Evolutionary conservation across 73 alveolate genomes (phyloP), one percentile per base, ranked within the genome.

Genomic region (Paramecium biaurelia): DNA sequence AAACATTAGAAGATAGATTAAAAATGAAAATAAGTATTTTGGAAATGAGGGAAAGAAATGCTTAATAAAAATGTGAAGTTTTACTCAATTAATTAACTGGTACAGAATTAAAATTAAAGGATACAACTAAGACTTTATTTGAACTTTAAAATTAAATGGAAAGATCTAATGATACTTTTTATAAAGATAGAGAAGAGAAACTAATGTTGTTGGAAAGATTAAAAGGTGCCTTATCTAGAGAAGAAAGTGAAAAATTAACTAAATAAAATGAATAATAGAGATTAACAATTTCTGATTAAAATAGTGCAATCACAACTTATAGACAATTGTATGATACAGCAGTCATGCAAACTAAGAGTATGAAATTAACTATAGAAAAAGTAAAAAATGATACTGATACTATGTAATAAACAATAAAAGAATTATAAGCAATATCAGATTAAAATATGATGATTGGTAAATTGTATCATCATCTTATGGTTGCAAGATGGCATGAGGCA

Each of bases 11-110:
- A 63, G 84, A 63, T 68, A 76, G 94, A 70, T 38, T 70, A 34
- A 59, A 68, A 43, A 89, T 89, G 94, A 89, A 89, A 67, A 89
- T 89, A 70, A 41, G 85, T 15, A 70, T 89, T 9, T 45, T 89
- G 28, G 94, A 89, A 89, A 89, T 89, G 49, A 89, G 87, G 14
- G 94, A 89, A 72, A 89, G 76, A 86, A 67, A 89, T 70, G 58
- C 87, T 1, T 30, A 41, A 1, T 45, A 89, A 47, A 38, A 85
- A 89, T 37, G 92, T n/a, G 76, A 89, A 23, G 63, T 79, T n/a
- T 18, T 79, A 47, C 63, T 79, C 10, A 26, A 18, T 7, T 10
- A 79, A 45, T 79, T 79, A 24, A 24, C 90, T 21, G 23, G 21
- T 18, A 30, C 70, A 1, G 70, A 79, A 42, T 32, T 23, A 20